Percentiles rank a stretch among this genome's conserved stretches.
phyloP scores from a whole-genome alignment of 2,329 filamentous ascomycete species.

The Pseudogymnoascus sp. region DNA sequence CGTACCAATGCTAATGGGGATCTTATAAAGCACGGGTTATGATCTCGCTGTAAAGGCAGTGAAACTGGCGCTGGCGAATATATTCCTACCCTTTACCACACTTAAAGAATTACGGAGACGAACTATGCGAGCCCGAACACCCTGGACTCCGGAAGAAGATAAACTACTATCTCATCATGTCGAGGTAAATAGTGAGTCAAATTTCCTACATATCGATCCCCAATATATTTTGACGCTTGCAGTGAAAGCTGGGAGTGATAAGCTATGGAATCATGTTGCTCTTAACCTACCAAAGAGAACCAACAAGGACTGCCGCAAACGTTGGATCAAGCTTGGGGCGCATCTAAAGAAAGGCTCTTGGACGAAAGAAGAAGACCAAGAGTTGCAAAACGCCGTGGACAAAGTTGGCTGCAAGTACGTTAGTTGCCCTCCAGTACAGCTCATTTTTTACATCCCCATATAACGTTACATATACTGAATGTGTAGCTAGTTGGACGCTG shows the following conservation, averaged over 20 bases:
- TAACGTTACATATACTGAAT: background rate
- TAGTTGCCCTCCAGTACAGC: background rate
- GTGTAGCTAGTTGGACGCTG: background rate
- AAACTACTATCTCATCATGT: background rate
- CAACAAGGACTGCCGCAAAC: conserved; percentile 38
- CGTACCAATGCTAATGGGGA: background rate
- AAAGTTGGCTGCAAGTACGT: background rate
- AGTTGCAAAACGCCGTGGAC: background rate
- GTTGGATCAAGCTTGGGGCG: conserved; percentile 33
- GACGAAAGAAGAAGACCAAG: background rate
- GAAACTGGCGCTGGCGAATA: background rate
- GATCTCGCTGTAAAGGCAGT: background rate
- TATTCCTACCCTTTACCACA: background rate
- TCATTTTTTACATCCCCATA: background rate
- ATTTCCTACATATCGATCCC: no score
- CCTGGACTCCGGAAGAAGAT: background rate
- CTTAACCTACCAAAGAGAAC: conserved; percentile 31
- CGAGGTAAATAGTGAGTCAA: background rate
- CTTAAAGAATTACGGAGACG: background rate
- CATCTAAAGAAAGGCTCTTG: conserved; percentile 35
- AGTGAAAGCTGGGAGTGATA: background rate
- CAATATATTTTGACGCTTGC: background rate
- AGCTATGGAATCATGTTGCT: conserved; percentile 31
- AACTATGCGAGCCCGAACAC: background rate
- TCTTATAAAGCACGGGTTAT: background rate